Percentiles rank a stretch among this genome's conserved stretches.
Evolutionary conservation across 73 alveolate genomes (phyloP).

Genomic region (Paramecium octaurelia): DNA sequence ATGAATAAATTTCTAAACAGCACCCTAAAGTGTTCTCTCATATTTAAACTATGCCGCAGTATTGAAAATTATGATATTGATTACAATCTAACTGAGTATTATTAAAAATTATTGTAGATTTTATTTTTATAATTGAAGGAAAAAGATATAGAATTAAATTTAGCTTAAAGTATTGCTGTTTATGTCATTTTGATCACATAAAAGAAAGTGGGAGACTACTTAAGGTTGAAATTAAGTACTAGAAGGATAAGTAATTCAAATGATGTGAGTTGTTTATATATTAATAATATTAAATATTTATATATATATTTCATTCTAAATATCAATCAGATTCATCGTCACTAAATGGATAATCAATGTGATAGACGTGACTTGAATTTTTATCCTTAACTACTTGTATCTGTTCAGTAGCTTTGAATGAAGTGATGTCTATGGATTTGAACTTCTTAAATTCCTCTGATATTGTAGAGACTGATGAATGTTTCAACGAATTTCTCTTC

Average conservation of each 20-base stretch:
- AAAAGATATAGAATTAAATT: too few species aligned
- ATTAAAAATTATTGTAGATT: too few species aligned
- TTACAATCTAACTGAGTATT: too few species aligned
- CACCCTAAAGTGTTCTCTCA: neutral
- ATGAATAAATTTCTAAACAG: too few species aligned
- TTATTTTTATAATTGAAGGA: too few species aligned
- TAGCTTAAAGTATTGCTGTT: too few species aligned
- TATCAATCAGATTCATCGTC: neutral
- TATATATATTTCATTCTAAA: neutral
- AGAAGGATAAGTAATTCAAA: neutral
- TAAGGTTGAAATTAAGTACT: neutral
- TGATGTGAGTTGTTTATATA: neutral
- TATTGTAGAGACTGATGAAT: neutral
- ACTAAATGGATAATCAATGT: slow-evolving; percentile 28
- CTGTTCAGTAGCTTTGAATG: neutral
- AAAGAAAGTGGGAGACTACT: too few species aligned
- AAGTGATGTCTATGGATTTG: slow-evolving; percentile 12
- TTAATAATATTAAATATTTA: neutral
- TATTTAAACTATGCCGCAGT: too few species aligned
- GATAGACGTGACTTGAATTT: neutral
- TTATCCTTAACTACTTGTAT: neutral
- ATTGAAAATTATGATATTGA: too few species aligned
- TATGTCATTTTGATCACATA: too few species aligned
- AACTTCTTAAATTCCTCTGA: slow-evolving; percentile 18
- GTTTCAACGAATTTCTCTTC: neutral